Evolutionary conservation across 2,329 filamentous ascomycete species (phyloP), one percentile per base, ranked within the genome.

Genomic region (Microdochium nivale): DNA sequence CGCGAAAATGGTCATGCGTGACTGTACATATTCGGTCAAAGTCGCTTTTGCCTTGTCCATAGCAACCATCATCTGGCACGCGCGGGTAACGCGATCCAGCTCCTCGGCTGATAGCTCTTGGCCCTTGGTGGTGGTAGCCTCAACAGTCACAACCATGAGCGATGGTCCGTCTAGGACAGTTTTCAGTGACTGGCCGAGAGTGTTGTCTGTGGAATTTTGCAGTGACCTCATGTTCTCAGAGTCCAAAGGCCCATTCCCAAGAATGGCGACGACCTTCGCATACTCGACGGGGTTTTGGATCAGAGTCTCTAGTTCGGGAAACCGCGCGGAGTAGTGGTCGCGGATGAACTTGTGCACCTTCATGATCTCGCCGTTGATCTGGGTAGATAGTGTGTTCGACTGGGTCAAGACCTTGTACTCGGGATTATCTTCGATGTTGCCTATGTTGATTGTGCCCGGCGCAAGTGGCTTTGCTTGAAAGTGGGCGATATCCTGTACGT

Each of bases 321-420:
- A 99, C 54, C 92, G 83, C 19, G 87, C 79, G 10, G 91, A 96
- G 72, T 99, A 99, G 70, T 96, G 90, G 63, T 99, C 94, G 62
- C 92, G 83, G 54, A 96, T 90, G 68, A 90, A 95, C 71, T 99
- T 99, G 76, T 99, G 94, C 23, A 97, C 88, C 8, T 94, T 80
- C 32, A 88, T 87, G 47, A 97, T 88, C 68, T 97, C 92, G 64
- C 88, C 89, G 59, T 96, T 91, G 59, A 97, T 96, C 56, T 88
- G 87, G 5, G 92, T 95, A 1, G 94, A 95, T 8, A 95, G 78
- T 24, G 86, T 87, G 65, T 96, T 96, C 16, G 90, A 90, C 65
- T 94, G 85, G 32, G 89, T 95, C 53, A 96, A 73, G 33, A 96
- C 81, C 67, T 89, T 84, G 69, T 95, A 96, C 67, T 95, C 90